phyloP scores from a whole-genome alignment of 1,284 basidiomycete species.

The Xerocomus minutiporus region DNA sequence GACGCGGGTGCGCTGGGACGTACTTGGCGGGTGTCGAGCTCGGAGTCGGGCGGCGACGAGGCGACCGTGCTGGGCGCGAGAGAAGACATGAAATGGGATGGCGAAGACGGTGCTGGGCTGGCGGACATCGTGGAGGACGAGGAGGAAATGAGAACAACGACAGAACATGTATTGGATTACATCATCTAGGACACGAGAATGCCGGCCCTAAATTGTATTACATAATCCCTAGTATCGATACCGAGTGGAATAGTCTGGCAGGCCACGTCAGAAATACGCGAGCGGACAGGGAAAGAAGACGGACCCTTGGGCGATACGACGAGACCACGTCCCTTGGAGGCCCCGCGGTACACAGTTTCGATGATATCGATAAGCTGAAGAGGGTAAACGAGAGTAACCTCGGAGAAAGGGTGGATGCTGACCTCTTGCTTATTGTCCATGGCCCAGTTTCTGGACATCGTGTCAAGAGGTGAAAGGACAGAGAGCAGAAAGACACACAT shows the following conservation, averaged over 20 bases:
- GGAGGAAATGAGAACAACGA: background rate
- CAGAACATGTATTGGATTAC: slow-evolving; percentile 10
- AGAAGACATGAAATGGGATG: slow-evolving; percentile 19
- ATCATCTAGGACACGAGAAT: slow-evolving; percentile 23
- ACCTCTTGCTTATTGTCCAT: slow-evolving; percentile 98
- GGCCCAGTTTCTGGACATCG: slow-evolving; percentile 77
- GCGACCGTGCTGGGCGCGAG: slow-evolving; percentile 23
- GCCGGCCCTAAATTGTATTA: slow-evolving; percentile 16
- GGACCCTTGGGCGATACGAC: slow-evolving; percentile 95
- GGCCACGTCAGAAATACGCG: slow-evolving; percentile 4
- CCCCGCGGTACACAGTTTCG: slow-evolving; percentile 97
- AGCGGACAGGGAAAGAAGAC: slow-evolving; percentile 15
- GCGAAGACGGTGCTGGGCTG: slow-evolving; percentile 19
- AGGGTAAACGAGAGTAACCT: slow-evolving; percentile 3
- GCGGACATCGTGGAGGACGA: slow-evolving; percentile 18
- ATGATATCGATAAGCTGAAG: slow-evolving; percentile 92
- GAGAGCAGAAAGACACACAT: slow-evolving; percentile 56
- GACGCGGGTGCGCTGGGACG: background rate
- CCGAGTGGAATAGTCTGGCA: slow-evolving; percentile 77
- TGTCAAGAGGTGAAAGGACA: background rate
- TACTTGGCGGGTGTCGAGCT: slow-evolving; percentile 12
- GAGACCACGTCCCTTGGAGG: slow-evolving; percentile 95
- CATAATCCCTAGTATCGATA: slow-evolving; percentile 59
- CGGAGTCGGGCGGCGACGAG: slow-evolving; percentile 24
- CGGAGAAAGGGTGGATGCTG: slow-evolving; percentile 19